Base-by-base conservation (phyloP, 2,329 filamentous ascomycete species). In the Cordyceps pruinosa region DNA sequence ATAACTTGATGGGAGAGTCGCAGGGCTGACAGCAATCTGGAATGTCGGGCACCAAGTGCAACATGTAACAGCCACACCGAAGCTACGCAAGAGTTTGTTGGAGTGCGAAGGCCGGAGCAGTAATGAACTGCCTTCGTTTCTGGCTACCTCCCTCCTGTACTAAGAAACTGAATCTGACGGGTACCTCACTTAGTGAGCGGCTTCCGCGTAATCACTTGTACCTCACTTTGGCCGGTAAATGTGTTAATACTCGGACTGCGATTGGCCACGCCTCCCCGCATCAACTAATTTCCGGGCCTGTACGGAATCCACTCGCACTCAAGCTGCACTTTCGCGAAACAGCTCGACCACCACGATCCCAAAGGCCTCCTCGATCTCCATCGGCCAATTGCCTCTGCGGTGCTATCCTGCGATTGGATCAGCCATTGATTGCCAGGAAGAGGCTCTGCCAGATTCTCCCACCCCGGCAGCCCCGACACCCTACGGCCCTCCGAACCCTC, bases 391-490 rank as follows among this genome's bases (percentile, higher is more conserved):
- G 54, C 56, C 39, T 46, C 42, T 48, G 25, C 28, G 44, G 48
- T 53, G 49, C 56, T 42, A 21, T 52, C 42, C 49, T 35, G 10
- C 46, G 37, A 57, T 26, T 25, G 54, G 54, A 57, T 57, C 54
- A 45, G 46, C 54, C 54, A 50, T 57, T 57, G 50, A 41, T 19
- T 39, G 52, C 47, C 57, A 56, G 60, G 44, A 50, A 57, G 44
- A 54, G 58, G 65, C 65, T 62, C 64, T 63, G 64, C 58, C 63
- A 61, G 7, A 10, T 9, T 13, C 17, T 28, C 25, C n/a, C 26
- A 30, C 17, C 44, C 10, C 25, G n/a, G n/a, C 42, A 28, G 17
- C 15, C 25, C 44, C 25, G 17, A n/a, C 8, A 23, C 19, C 19
- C 7, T n/a, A n/a, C n/a, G n/a, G n/a, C n/a, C n/a, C n/a, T n/a